Base-by-base conservation (phyloP, 129 eudicot genomes). In the Escallonia rubra region DNA sequence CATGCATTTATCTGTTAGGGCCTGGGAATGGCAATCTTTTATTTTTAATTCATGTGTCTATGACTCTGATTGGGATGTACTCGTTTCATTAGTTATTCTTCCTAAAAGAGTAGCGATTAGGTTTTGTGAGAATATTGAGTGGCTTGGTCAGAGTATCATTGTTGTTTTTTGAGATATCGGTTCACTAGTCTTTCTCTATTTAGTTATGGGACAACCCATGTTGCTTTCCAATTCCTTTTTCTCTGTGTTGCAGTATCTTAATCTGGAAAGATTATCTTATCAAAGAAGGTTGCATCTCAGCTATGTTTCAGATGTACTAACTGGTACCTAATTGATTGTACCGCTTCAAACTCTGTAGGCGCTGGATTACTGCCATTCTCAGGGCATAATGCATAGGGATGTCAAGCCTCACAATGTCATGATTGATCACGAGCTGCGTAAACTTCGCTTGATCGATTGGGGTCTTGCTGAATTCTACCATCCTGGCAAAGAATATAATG, bases 351-450 rank as follows among this genome's bases (percentile, higher is more conserved):
- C 57, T 8, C 14, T 66, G 77, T 64, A 84, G 89, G 89, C 89
- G 14, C 60, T 84, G 57, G 89, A 84, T 71, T 80, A 73, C 64
- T 84, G 89, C 59, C 89, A 84, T 77, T 84, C 89, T 6, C 89
- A 84, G 61, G 89, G 89, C 55, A 84, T 84, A 66, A 84, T 84
- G 89, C 89, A 84, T 63, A 74, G 89, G 67, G 89, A 84, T 80
- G 89, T 84, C 54, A 84, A 84, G 73, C 89, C 89, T 66, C 89
- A 84, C 68, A 84, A 84, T 73, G 89, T 84, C 15, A 84, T 84
- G 89, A 84, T 84, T 69, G 89, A 84, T 65, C 89, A 84, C 62
- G 89, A 84, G 58, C 47, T 84, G 64, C 76, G 89, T 42, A 84
- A 84, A 50, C 89, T 84, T 77, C 78, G 89, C 38, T 65, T 84